phyloP scores from a whole-genome alignment of 257 asterid genomes.

The Mitragyna speciosa region DNA sequence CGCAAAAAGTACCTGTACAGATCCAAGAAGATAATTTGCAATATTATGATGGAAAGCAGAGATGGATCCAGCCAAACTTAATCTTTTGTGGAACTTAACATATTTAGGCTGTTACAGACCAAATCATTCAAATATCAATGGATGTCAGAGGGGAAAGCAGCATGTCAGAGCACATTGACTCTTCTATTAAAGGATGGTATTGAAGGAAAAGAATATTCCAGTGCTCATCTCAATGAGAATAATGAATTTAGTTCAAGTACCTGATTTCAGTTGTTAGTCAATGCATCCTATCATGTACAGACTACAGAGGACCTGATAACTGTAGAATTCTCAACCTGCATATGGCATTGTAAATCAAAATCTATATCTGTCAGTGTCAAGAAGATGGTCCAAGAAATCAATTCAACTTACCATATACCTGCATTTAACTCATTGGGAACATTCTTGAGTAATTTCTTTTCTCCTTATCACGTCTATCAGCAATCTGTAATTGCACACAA shows the following conservation, averaged over 20 bases:
- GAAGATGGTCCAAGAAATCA: constrained; percentile 8
- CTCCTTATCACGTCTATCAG: constrained; percentile 60
- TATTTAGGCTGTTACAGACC: neutral
- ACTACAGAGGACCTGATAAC: constrained; percentile 2
- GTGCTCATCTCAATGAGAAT: neutral
- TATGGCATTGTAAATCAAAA: neutral
- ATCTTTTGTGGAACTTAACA: neutral
- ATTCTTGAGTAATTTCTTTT: constrained; percentile 58
- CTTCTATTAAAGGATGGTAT: neutral
- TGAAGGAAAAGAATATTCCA: neutral
- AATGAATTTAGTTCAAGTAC: neutral
- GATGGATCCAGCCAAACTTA: neutral
- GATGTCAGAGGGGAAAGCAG: neutral
- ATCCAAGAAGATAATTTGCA: neutral
- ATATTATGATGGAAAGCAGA: neutral
- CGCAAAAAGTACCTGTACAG: constrained; percentile 1
- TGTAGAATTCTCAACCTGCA: constrained; percentile 10
- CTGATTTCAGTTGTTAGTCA: constrained; percentile 11
- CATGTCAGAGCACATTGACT: neutral
- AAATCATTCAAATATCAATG: neutral
- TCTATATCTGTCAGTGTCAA: neutral
- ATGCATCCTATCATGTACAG: constrained; percentile 11
- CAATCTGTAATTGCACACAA: constrained; percentile 44
- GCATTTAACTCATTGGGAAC: constrained; percentile 49
- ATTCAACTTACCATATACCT: constrained; percentile 24